These are phyloP conservation scores for Ogataea corticis DNA, from an alignment of 805 yeast genomes.

Conservation along the genomic window DNA sequence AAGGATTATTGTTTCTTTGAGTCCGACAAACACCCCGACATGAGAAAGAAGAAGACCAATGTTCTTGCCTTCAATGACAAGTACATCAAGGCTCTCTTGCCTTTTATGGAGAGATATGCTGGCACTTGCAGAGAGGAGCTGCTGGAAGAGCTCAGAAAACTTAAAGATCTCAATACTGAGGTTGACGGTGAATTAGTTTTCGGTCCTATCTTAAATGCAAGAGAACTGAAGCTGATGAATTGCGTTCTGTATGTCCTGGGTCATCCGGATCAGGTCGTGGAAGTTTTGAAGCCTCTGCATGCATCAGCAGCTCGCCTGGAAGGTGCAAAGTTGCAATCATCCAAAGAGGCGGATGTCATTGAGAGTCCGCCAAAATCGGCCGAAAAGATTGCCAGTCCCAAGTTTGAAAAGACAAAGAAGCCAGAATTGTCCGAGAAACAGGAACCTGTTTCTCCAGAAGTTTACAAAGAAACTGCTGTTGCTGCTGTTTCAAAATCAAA, in stretches of 20 bases:
- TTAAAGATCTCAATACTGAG: slow-evolving; percentile 19
- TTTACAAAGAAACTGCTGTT: no score
- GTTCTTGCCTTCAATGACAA: slow-evolving; percentile 16
- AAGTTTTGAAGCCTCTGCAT: slow-evolving; percentile 10
- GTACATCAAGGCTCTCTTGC: slow-evolving; percentile 16
- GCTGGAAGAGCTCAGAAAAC: slow-evolving; percentile 4
- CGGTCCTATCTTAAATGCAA: slow-evolving; percentile 13
- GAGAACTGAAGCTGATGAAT: slow-evolving; percentile 15
- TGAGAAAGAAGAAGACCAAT: not conserved
- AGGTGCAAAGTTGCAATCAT: no score
- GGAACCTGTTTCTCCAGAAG: no score
- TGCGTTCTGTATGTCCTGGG: slow-evolving; percentile 11
- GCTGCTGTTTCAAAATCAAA: not conserved
- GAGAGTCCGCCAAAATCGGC: no score
- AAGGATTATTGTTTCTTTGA: not conserved
- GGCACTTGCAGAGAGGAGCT: slow-evolving; percentile 9
- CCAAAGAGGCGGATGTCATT: no score
- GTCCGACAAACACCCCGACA: slow-evolving; percentile 3
- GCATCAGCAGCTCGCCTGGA: not conserved
- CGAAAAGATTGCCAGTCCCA: no score
- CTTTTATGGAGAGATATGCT: slow-evolving; percentile 16
- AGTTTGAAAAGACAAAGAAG: no score
- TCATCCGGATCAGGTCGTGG: slow-evolving; percentile 2
- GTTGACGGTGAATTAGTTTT: slow-evolving; percentile 6
- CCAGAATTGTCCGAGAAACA: no score